These are phyloP conservation scores for Aeschynomene evenia DNA, from an alignment of 306 rosid species.

Conservation along the genomic window DNA sequence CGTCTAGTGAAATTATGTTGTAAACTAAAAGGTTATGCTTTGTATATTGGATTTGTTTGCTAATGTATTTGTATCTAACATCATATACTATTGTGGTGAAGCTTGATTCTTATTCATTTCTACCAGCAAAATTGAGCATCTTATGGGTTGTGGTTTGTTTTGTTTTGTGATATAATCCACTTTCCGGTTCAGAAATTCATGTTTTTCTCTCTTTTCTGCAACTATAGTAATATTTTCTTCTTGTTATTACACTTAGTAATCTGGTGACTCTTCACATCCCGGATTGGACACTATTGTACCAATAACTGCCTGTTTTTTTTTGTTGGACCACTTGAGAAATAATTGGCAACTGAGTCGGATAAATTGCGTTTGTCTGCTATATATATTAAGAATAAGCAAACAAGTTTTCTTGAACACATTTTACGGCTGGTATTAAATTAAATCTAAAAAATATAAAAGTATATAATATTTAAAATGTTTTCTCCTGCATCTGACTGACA, in stretches of 20 bases:
- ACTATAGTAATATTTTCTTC: neutral
- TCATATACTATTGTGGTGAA: neutral
- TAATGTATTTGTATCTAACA: slow-evolving; percentile 1
- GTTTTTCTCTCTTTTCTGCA: neutral
- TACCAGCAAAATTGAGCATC: neutral
- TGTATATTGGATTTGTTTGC: slow-evolving; percentile 17
- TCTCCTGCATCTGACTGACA: neutral
- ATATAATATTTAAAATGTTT: neutral
- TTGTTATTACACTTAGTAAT: neutral
- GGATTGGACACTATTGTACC: neutral
- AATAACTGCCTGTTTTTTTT: neutral
- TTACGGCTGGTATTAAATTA: neutral
- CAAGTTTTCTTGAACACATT: neutral
- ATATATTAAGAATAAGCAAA: neutral
- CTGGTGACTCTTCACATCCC: neutral
- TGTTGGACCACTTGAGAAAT: neutral
- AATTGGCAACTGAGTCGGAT: neutral
- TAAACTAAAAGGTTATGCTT: slow-evolving; percentile 6
- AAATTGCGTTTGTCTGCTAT: neutral
- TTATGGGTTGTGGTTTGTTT: slow-evolving; percentile 6
- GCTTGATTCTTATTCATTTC: slow-evolving; percentile 5
- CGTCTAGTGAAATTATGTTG: slow-evolving; percentile 26
- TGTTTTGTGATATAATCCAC: slow-evolving; percentile 13
- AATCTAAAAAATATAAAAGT: no score
- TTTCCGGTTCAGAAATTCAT: neutral